Evolutionary conservation across 2,329 filamentous ascomycete genomes (phyloP), one percentile per base, ranked within the genome.

Genomic region (Microdochium nivale): DNA sequence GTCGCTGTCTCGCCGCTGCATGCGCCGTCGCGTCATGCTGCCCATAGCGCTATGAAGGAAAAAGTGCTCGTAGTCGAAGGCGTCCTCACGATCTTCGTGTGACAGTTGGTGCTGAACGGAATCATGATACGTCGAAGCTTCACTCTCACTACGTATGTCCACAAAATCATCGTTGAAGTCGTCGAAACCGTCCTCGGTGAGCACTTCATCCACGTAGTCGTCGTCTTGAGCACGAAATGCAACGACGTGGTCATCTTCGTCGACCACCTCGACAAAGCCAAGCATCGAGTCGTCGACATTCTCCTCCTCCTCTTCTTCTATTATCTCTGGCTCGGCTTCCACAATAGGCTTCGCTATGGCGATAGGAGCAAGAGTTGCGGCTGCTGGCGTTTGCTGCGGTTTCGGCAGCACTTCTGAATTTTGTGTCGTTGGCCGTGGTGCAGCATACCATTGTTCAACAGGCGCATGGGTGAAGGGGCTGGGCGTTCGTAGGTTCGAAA

Each of bases 51-150:
- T 95, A 66, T 96, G 90, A 14, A 96, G 76, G 67, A 96, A 96
- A 70, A 96, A 96, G 64, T 95, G 86, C 66, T 96, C 88, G 56
- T 97, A 97, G 66, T 97, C 92, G 62, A 97, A 97, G 1, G 91
- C 91, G 67, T 97, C 92, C 58, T 91, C 85, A 21, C 92, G 87
- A 66, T 96, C 90, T 70, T 97, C 92, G 62, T 97, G 92, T 0
- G 90, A 89, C 5, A 87, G 70, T 9, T 79, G 77, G 49, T 80
- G 76, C 51, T 80, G 75, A 48, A 76, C 65, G 0, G 77, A 72
- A 58, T 84, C 83, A 59, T 85, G 80, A 60, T 87, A 84, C 7
- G 84, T 71, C 13, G 80, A 80, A 50, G 83, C 77, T 59, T 80
- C 74, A 56, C 83, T 83, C 59, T 88, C 84, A 59, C 84, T 86